Evolutionary conservation across 495 filamentous ascomycete genomes (phyloP).

Genomic region (Rostrohypoxylon terebratum): DNA sequence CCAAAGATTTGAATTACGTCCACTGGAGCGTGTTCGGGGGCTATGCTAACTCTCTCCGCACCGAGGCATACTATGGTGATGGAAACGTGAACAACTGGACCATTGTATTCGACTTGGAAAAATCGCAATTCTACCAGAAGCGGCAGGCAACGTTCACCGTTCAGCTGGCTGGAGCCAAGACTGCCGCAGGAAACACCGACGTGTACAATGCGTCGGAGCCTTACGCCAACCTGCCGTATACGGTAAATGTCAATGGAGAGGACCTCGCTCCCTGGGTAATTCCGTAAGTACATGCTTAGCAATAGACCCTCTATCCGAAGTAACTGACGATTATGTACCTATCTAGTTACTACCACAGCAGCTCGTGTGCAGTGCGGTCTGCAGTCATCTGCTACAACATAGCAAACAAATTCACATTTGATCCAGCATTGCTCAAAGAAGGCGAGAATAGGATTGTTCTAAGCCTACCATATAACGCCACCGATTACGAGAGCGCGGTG

Average conservation of each 20-base stretch:
- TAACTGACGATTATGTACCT: constrained; percentile 19
- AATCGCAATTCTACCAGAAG: constrained; percentile 46
- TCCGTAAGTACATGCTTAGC: constrained; percentile 51
- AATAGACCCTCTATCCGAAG: neutral
- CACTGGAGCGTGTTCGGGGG: constrained; percentile 68
- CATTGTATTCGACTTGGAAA: constrained; percentile 60
- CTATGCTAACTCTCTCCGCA: constrained; percentile 48
- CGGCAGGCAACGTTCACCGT: constrained; percentile 64
- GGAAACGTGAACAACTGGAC: constrained; percentile 67
- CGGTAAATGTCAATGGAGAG: constrained; percentile 57
- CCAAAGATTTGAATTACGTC: constrained; percentile 64
- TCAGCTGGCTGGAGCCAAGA: constrained; percentile 68
- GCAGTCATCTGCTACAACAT: constrained; percentile 69
- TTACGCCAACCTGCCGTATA: constrained; percentile 59
- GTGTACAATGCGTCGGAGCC: constrained; percentile 60
- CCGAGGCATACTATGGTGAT: constrained; percentile 48
- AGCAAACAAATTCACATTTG: constrained; percentile 63
- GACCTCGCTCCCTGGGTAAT: constrained; percentile 60
- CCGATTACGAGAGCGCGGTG: constrained; percentile 65
- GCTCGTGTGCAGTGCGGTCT: constrained; percentile 66
- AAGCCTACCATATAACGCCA: constrained; percentile 64
- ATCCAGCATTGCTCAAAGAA: constrained; percentile 54
- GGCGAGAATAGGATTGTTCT: constrained; percentile 63
- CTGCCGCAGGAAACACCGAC: constrained; percentile 67
- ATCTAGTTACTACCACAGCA: constrained; percentile 55